phyloP scores from a whole-genome alignment of 352 stramenopile species.

The Poterioochromonas sp. region DNA sequence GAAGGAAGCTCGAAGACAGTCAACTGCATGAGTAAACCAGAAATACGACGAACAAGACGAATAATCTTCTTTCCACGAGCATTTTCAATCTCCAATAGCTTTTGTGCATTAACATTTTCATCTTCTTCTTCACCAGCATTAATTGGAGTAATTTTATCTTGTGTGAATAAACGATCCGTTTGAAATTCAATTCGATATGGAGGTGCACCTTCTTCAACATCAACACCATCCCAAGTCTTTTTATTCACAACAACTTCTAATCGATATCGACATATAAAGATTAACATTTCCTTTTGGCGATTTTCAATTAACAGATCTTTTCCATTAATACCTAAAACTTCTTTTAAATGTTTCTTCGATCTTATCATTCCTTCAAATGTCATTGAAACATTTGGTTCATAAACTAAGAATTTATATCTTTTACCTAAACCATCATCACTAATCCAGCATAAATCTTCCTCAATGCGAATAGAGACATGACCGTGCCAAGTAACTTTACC shows the following conservation, averaged over 20 bases:
- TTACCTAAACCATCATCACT: slow-evolving; percentile 6
- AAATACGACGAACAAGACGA: slow-evolving; percentile 19
- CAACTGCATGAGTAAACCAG: slow-evolving; percentile 20
- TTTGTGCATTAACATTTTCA: neutral
- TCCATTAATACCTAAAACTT: slow-evolving; percentile 16
- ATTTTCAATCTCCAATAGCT: slow-evolving; percentile 24
- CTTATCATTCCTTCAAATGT: slow-evolving; percentile 27
- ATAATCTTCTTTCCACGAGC: slow-evolving; percentile 31
- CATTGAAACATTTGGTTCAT: neutral
- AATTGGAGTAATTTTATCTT: slow-evolving; percentile 26
- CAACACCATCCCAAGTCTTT: neutral
- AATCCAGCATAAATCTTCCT: neutral
- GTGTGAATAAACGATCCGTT: slow-evolving; percentile 18
- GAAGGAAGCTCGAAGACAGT: slow-evolving; percentile 23
- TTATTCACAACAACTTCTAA: slow-evolving; percentile 33
- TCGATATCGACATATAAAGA: slow-evolving; percentile 25
- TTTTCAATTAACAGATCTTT: neutral
- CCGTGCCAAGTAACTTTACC: slow-evolving; percentile 16
- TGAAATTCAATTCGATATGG: slow-evolving; percentile 29
- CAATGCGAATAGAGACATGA: neutral
- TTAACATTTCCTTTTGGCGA: slow-evolving; percentile 25
- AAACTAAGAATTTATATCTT: slow-evolving; percentile 18
- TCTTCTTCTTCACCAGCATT: slow-evolving; percentile 11
- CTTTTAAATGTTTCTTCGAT: slow-evolving; percentile 16
- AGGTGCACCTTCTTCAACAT: neutral